Evolutionary conservation across 257 asterid species (phyloP), one percentile per base, ranked within the genome.

Genomic region (Penstemon newberryi): DNA sequence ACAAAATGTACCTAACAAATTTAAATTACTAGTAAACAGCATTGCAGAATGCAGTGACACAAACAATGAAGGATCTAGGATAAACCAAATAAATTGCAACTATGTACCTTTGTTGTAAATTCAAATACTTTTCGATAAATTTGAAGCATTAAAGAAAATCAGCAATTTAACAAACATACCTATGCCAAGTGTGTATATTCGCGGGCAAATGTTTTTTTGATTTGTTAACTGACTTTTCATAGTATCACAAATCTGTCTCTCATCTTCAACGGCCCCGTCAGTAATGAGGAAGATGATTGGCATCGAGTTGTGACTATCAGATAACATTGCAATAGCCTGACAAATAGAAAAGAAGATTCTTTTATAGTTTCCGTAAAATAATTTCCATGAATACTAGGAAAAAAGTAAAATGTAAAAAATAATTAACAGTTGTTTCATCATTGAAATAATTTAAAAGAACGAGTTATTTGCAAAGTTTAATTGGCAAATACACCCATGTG

Each of bases 231-330:
- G 81, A 47, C 70, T 73, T 80, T 83, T 84, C 92, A 87, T 40
- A 36, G 74, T 77, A 59, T 87, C 85, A 72, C 96, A 90, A 63
- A 93, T 90, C 65, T 78, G 78, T 79, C 83, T 87, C 86, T 90
- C 99, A 77, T 90, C 90, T 78, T 88, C 92, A 66, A 88, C 96
- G 62, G 96, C 82, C 60, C 99, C 99, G 75, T 93, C 99, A 40
- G 99, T 93, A 64, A 90, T 73, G 36, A 93, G 97, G 44, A 90
- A 75, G 73, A 90, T 79, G 66, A 84, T 54, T 62, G 99, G 97
- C 68, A 87, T 65, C 39, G 87, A 76, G 65, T 78, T 74, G 71
- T 73, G 63, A 62, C 75, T 70, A 49, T 79, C 85, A 53, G 96
- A 84, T 59, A 93, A 71, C 92, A 93, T 81, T 73, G 72, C 80